These are phyloP conservation scores for Pyricularia grisea DNA, from an alignment of 2,329 filamentous ascomycete species.

Conservation along the genomic window DNA sequence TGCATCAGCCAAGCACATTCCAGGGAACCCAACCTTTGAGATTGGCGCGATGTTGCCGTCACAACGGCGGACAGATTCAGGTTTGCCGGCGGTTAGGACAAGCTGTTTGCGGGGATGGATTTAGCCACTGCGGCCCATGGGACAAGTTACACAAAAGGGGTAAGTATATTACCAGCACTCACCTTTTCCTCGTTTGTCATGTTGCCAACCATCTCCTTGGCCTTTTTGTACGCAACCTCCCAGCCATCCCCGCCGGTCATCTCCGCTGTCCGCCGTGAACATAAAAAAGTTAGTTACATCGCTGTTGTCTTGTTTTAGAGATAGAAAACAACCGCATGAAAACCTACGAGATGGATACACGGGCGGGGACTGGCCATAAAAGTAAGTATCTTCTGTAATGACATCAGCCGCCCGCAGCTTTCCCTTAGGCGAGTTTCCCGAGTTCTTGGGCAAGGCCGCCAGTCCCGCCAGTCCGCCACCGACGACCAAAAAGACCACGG, in stretches of 20 bases:
- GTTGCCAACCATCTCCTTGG: conserved; percentile 56
- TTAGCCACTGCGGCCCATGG: background rate
- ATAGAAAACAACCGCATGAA: too few relatives aligned
- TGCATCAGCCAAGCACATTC: conserved; percentile 35
- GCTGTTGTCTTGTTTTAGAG: background rate
- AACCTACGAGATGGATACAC: conserved; percentile 42
- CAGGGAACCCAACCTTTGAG: conserved; percentile 28
- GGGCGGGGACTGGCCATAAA: conserved; percentile 39
- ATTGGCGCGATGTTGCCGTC: conserved; percentile 32
- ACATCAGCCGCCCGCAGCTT: conserved; percentile 2
- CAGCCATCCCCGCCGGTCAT: conserved; percentile 55
- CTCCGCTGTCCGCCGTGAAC: conserved; percentile 31
- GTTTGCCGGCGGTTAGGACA: conserved; percentile 62
- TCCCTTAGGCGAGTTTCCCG: background rate
- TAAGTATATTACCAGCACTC: conserved; percentile 1
- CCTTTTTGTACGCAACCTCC: conserved; percentile 57
- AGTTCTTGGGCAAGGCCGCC: conserved; percentile 17
- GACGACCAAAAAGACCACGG: conserved; percentile 19
- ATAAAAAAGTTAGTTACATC: background rate
- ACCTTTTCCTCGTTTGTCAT: conserved; percentile 68
- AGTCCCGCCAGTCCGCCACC: conserved; percentile 24
- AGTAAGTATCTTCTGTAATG: conserved; percentile 31
- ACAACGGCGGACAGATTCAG: conserved; percentile 36
- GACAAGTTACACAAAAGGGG: conserved; percentile 10
- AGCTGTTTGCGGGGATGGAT: conserved; percentile 32